Evolutionary conservation across 2,329 filamentous ascomycete genomes (phyloP).

Genomic region (Apiospora hydei): DNA sequence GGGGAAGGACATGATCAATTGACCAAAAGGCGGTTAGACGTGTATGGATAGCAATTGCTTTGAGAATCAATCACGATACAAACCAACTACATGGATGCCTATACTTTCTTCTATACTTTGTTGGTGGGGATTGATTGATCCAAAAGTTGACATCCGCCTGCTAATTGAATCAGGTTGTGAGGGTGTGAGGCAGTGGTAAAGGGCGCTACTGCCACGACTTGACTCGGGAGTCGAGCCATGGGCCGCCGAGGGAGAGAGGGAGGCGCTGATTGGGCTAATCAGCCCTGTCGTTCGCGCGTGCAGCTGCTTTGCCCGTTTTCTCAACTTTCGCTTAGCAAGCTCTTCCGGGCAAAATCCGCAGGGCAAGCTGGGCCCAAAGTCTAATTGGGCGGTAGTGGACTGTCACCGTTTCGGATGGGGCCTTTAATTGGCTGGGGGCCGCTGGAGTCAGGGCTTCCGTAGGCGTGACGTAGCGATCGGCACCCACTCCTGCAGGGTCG

Average conservation of each 20-base stretch:
- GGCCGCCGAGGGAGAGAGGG: not conserved
- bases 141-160: no score
- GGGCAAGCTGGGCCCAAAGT: not conserved
- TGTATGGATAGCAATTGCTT: constrained; percentile 26
- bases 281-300: not conserved
- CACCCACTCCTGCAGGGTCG: not conserved
- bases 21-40: constrained; percentile 25
- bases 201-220: not conserved
- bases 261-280: not conserved
- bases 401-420: not conserved
- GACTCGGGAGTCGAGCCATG: not conserved
- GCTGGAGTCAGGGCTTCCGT: constrained; percentile 10
- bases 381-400: not conserved
- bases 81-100: not conserved
- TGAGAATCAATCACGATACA: constrained; percentile 24
- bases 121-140: no score
- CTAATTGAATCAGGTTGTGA: not conserved
- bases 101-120: not conserved
- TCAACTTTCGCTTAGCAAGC: not conserved
- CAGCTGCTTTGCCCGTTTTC: not conserved
- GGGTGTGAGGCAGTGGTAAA: not conserved
- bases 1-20: constrained; percentile 15
- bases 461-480: constrained; percentile 22
- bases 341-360: not conserved
- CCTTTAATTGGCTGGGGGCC: not conserved